phyloP scores from a whole-genome alignment of 257 asterid genomes.

The Ballota nigra region DNA sequence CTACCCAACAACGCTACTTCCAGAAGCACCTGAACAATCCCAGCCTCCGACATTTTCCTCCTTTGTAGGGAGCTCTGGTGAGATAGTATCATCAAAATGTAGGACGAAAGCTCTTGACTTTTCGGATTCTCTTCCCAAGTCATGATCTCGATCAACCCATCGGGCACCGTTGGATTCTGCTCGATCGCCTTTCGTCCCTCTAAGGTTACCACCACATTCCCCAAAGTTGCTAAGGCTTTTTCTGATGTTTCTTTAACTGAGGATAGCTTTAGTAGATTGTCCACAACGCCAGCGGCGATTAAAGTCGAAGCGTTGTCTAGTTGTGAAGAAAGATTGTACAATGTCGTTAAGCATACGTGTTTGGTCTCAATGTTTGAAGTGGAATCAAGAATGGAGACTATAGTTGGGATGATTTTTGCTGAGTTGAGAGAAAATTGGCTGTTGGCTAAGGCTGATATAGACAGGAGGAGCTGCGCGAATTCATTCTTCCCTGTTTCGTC shows the following conservation, averaged over 20 bases:
- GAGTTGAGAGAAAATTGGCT: conserved; percentile 45
- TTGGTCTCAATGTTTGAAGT: conserved; percentile 41
- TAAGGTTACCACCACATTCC: conserved; percentile 61
- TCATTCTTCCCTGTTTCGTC: conserved; percentile 52
- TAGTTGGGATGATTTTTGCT: conserved; percentile 40
- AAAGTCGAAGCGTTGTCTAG: conserved; percentile 46
- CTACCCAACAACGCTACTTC: conserved; percentile 85
- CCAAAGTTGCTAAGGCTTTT: conserved; percentile 60
- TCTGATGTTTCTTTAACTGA: conserved; percentile 51
- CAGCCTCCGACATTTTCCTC: conserved; percentile 73
- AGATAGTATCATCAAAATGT: conserved; percentile 78
- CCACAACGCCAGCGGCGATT: conserved; percentile 37
- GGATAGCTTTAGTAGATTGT: conserved; percentile 40
- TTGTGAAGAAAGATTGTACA: conserved; percentile 60
- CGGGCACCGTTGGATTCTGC: conserved; percentile 50
- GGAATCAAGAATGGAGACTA: conserved; percentile 53
- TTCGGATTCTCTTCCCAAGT: conserved; percentile 72
- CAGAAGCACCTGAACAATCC: conserved; percentile 77
- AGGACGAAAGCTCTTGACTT: conserved; percentile 70
- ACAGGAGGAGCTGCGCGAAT: conserved; percentile 53
- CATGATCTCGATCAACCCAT: conserved; percentile 67
- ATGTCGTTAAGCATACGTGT: conserved; percentile 44
- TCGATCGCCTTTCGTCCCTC: conserved; percentile 66
- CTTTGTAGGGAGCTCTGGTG: conserved; percentile 79
- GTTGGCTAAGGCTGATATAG: conserved; percentile 61